Evolutionary conservation across 2,329 filamentous ascomycete species (phyloP).

Genomic region (Aspergillus bombycis): DNA sequence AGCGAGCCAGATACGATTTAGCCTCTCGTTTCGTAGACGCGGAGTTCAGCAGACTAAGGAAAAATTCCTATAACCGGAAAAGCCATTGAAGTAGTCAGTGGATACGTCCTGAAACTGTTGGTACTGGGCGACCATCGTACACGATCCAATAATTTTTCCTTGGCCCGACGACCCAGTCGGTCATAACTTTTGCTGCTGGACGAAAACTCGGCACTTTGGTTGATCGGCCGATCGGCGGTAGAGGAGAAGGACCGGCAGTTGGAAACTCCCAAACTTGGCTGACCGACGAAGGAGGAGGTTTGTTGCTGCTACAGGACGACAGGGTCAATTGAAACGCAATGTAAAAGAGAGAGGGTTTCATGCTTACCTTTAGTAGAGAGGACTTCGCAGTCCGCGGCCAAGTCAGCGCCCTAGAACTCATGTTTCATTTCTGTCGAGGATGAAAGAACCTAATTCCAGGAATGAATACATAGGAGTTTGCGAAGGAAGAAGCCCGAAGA

Average conservation of each 20-base stretch:
- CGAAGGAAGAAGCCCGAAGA: neutral
- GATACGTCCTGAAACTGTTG: neutral
- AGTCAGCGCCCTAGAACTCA: slow-evolving; percentile 39
- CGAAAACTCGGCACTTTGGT: slow-evolving; percentile 37
- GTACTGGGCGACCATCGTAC: slow-evolving; percentile 25
- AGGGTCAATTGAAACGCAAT: slow-evolving; percentile 8
- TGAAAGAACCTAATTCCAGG: slow-evolving; percentile 9
- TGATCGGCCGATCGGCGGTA: slow-evolving; percentile 22
- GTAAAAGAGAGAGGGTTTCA: neutral
- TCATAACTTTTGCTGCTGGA: slow-evolving; percentile 30
- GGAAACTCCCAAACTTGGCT: neutral
- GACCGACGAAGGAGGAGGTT: slow-evolving; percentile 18
- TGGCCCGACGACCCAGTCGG: slow-evolving; percentile 43
- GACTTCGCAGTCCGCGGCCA: slow-evolving; percentile 35
- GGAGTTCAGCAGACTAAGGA: slow-evolving; percentile 82
- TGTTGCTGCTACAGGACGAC: slow-evolving; percentile 22
- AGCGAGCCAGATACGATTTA: slow-evolving; percentile 86
- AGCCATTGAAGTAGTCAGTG: slow-evolving; percentile 12
- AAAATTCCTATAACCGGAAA: slow-evolving; percentile 66
- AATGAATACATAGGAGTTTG: slow-evolving; percentile 20
- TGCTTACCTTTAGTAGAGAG: slow-evolving; percentile 32
- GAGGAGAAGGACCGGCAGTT: slow-evolving; percentile 22
- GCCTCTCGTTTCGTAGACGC: slow-evolving; percentile 92
- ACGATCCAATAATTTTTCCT: slow-evolving; percentile 49
- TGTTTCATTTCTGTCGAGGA: slow-evolving; percentile 29